A percentile compares a stretch with the other conserved stretches of the same genome.
Conservation (phyloP, 139 green algal species). For the Auxenochlorella pyrenoidosa region DNA sequence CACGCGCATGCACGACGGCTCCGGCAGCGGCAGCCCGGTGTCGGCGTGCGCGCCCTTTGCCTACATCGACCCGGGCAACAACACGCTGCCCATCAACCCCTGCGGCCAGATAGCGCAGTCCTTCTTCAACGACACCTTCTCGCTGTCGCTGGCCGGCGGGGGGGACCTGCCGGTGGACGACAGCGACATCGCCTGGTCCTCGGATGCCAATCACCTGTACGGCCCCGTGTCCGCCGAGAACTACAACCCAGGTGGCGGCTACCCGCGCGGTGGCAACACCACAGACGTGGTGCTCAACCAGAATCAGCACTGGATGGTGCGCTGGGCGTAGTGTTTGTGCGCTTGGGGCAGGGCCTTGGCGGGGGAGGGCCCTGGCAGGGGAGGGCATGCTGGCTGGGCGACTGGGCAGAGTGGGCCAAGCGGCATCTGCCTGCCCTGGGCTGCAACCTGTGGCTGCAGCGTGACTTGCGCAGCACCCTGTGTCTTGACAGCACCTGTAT, state of each 20-base stretch:
- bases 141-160: conserved; percentile 12
- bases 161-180: conserved; percentile 51
- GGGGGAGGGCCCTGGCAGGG: too few species aligned
- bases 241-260: conserved; percentile 67
- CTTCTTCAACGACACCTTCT: conserved; percentile 95
- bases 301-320: conserved; percentile 91
- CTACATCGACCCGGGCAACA: conserved; percentile 43
- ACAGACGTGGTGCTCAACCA: conserved; percentile 60
- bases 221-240: conserved; percentile 67
- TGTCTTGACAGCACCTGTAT: not conserved
- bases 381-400: too few species aligned
- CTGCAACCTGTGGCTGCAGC: not conserved
- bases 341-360: not conserved
- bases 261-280: conserved; percentile 69
- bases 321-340: not conserved
- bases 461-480: not conserved
- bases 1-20: conserved; percentile 73
- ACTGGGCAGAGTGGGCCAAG: not conserved
- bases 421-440: too few species aligned
- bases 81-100: conserved; percentile 77
- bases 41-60: conserved; percentile 66
- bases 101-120: conserved; percentile 94
- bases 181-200: conserved; percentile 74
- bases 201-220: conserved; percentile 77
- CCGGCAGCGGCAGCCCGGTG: conserved; percentile 11